Evolutionary conservation across 179 eudicot species (phyloP), one percentile per base, ranked within the genome.

Genomic region (Sideroxylon spinosum): DNA sequence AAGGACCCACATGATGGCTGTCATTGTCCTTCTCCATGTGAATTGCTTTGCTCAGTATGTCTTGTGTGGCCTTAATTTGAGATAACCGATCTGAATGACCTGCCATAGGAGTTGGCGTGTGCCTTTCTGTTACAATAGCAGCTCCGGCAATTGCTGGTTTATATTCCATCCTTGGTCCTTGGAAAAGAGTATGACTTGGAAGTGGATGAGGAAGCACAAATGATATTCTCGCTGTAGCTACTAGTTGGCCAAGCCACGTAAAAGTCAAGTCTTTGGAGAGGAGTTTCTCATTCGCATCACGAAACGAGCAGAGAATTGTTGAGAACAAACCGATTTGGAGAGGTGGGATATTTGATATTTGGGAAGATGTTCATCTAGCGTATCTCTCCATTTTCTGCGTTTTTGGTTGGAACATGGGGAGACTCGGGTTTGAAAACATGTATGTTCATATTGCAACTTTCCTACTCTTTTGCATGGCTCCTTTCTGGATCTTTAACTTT

Each of bases 351-450:
- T 82, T 87, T 44, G 91, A 90, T 71, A 77, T 90, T 62, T 88
- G 91, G 93, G 85, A 90, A 19, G 93, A 90, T 82, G 78, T 87
- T 16, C 86, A 90, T 7, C 57, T 85, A 32, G 87, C 91, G 7
- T 87, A 79, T 71, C 91, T 88, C 44, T 78, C 84, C 22, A 13
- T 94, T 32, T 94, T 87, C 75, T 94, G 98, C 79, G 98, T 94
- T 71, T 94, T 94, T 26, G 98, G 98, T 23, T 92, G 98, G 98
- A 94, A 94, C 74, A 90, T 91, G 98, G 98, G 91, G 86, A 88
- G 95, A 69, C 89, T 94, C 48, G 98, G 98, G 71, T 91, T 91
- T 64, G 97, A 97, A 6, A 94, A 94, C 83, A 89, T 87, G 95
- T 94, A 92, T 79, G 98, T 92, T 75, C 98, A 92, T 78, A 87